phyloP scores from a whole-genome alignment of 768 basidiomycete genomes.

The Chalciporus pseudorubinellus region DNA sequence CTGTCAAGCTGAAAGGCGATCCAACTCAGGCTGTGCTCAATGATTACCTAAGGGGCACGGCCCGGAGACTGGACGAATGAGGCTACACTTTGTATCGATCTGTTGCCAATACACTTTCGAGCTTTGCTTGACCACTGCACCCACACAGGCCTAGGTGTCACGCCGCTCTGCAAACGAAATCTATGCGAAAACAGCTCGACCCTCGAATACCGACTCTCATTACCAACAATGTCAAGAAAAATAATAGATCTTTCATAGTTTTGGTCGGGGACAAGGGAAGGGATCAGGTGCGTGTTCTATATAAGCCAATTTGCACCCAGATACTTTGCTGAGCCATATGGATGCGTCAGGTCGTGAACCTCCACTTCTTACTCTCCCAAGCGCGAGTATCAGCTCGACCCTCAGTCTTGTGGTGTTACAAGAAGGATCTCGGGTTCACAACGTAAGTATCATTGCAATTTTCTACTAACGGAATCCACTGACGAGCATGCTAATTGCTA shows the following conservation, averaged over 20 bases:
- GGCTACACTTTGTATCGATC: too few relatives aligned
- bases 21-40: too few relatives aligned
- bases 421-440: conserved; percentile 96
- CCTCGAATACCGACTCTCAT: conserved; percentile 91
- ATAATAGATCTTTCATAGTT: conserved; percentile 93
- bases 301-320: not conserved
- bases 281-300: conserved; percentile 68
- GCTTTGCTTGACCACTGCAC: too few relatives aligned
- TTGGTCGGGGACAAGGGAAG: conserved; percentile 92
- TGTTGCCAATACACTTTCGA: too few relatives aligned
- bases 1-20: too few relatives aligned
- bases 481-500: conserved; percentile 24
- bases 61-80: too few relatives aligned
- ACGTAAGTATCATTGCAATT: conserved; percentile 50
- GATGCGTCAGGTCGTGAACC: conserved; percentile 72
- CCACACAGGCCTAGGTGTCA: too few relatives aligned
- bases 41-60: too few relatives aligned
- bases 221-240: conserved; percentile 88
- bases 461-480: not conserved
- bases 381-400: conserved; percentile 85
- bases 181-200: conserved; percentile 87
- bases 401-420: conserved; percentile 97
- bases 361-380: conserved; percentile 94
- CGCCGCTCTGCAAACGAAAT: not conserved
- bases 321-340: not conserved